Evolutionary conservation across 1,284 basidiomycete genomes (phyloP), one percentile per base, ranked within the genome.

Genomic region (Cryptococcus jaspeensis): DNA sequence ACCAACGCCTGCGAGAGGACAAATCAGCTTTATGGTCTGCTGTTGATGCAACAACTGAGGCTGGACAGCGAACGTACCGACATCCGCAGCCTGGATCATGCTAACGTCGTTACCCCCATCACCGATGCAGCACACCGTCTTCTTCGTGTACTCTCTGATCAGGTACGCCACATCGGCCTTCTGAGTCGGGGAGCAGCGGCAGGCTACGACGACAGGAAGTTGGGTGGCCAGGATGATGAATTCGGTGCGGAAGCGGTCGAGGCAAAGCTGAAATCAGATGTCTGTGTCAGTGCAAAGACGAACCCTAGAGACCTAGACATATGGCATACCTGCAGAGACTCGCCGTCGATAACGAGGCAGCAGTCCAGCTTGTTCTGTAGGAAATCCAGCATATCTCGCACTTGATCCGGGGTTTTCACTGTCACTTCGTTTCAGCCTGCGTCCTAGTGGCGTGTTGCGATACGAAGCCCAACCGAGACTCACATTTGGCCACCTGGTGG

Each of bases 321-420:
- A 20, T 0, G 28, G 46, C 61, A 55, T 51, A 89, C 90, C 80
- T 95, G 92, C 3, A 99, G 78, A 0, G 92, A 97, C 63, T 97
- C 94, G n/a, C 96, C 96, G 66, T 99, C 96, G 55, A 99, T 98
- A 40, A 99, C 94, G 2, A 99, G 82, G 80, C 95, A 98, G 69
- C 94, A 98, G 77, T 99, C 95, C 11, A 92, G 82, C 72, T 99
- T 99, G 38, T 88, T 89, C 68, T 92, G 89, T 38, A 99, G 73
- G 71, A 99, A 97, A 64, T 97, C 94, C n/a, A 99, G 83, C 74
- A 96, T 85, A 64, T 92, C 86, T 37, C 90, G 84, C 36, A 87
- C 88, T 73, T 92, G 84, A 56, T 93, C 89, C 0, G 87, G 80
- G 0, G 88, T 88, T 72, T 87, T 86, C 61, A 98, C 92, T 96